These are phyloP conservation scores for Acanthamoeba rhysodes DNA, from an alignment of 208 protist species.

Conservation along the genomic window DNA sequence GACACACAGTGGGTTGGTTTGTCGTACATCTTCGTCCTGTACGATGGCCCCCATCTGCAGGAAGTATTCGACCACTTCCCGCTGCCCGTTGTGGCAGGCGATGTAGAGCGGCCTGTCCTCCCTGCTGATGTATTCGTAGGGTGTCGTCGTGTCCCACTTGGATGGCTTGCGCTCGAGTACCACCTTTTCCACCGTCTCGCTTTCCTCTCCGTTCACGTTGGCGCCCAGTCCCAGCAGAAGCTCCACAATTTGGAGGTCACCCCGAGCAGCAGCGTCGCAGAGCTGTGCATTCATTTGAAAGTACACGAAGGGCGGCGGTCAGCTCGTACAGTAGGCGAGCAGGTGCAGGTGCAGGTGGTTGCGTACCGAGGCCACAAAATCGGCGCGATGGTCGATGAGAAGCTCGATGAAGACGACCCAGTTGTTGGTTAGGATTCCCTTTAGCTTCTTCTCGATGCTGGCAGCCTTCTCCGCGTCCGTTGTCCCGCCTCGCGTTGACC, in stretches of 20 bases:
- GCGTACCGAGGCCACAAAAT: conserved; percentile 63
- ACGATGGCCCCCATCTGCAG: conserved; percentile 68
- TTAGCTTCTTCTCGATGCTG: conserved; percentile 49
- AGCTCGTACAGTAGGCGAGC: neutral
- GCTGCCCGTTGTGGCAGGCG: conserved; percentile 57
- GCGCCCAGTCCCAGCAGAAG: conserved; percentile 52
- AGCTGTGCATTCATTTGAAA: neutral
- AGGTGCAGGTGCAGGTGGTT: neutral
- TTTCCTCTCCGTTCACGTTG: conserved; percentile 68
- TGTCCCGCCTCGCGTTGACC: neutral
- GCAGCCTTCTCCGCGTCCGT: conserved; percentile 11
- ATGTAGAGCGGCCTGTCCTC: conserved; percentile 68
- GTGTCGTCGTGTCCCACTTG: conserved; percentile 62
- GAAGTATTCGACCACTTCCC: conserved; percentile 26
- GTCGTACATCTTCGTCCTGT: conserved; percentile 61
- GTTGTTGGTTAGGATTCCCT: conserved; percentile 53
- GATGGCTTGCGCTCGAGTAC: conserved; percentile 61
- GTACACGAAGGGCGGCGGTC: neutral
- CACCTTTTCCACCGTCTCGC: conserved; percentile 73
- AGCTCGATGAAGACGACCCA: conserved; percentile 13
- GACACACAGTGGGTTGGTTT: too few relatives aligned
- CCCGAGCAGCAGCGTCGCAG: conserved; percentile 7
- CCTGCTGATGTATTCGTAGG: conserved; percentile 66
- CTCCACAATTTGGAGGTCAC: conserved; percentile 28
- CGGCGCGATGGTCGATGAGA: conserved; percentile 62